Evolutionary conservation across 805 yeast species (phyloP).

Genomic region (Ogataea trehalophila): DNA sequence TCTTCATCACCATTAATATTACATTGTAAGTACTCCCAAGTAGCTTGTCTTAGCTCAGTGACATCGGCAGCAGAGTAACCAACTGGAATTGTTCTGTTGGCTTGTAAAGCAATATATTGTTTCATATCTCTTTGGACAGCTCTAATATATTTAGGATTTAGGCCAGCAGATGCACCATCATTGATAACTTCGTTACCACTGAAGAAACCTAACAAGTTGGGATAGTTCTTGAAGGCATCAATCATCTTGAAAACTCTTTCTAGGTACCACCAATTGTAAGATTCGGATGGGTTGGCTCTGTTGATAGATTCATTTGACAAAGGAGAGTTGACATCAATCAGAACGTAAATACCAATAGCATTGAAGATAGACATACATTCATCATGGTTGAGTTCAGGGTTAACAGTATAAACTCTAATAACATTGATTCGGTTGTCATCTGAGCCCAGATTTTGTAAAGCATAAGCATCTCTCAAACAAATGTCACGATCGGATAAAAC

Average conservation of each 20-base stretch:
- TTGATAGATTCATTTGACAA: conserved; percentile 59
- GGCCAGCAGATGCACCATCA: conserved; percentile 56
- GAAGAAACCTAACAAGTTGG: conserved; percentile 83
- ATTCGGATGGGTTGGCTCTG: conserved; percentile 62
- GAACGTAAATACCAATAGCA: conserved; percentile 85
- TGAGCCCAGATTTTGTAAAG: conserved; percentile 68
- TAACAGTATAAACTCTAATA: conserved; percentile 74
- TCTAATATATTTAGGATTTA: conserved; percentile 75
- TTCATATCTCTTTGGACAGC: conserved; percentile 93
- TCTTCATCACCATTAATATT: conserved; percentile 53
- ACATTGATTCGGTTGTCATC: conserved; percentile 50
- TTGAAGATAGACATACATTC: conserved; percentile 87
- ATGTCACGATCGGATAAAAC: conserved; percentile 63
- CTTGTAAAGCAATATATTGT: conserved; percentile 62
- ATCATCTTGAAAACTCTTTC: conserved; percentile 78
- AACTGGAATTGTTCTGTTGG: conserved; percentile 80
- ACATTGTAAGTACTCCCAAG: conserved; percentile 81
- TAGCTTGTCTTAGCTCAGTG: conserved; percentile 58
- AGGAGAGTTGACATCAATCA: conserved; percentile 83
- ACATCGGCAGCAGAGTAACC: conserved; percentile 95
- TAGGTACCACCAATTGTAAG: conserved; percentile 68
- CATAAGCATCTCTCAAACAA: conserved; percentile 78
- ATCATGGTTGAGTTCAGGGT: conserved; percentile 83
- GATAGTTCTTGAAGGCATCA: conserved; percentile 77
- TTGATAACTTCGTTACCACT: conserved; percentile 92